These are phyloP conservation scores for Yarrowia sp. DNA, from an alignment of 805 yeast genomes.

Conservation along the genomic window DNA sequence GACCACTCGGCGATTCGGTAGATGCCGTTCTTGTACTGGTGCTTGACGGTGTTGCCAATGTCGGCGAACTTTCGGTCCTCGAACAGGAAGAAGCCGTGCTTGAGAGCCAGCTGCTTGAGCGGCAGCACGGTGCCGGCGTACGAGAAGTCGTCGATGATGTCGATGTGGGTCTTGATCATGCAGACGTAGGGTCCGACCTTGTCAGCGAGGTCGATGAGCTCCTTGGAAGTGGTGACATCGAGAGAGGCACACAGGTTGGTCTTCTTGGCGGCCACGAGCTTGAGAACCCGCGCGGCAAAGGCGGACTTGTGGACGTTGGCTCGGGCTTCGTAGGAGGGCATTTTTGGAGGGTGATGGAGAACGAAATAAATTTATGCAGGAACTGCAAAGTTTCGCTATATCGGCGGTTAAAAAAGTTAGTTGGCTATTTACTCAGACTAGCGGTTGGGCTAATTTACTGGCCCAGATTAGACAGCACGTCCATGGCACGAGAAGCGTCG, in stretches of 20 bases:
- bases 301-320: constrained; percentile 71
- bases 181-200: constrained; percentile 88
- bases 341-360: neutral
- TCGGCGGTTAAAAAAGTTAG: no score
- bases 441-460: no score
- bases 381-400: no score
- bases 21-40: constrained; percentile 88
- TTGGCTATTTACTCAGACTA: no score
- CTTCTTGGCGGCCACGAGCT: constrained; percentile 72
- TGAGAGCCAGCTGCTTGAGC: constrained; percentile 64
- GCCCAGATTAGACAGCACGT: neutral
- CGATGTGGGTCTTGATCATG: constrained; percentile 90
- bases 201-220: constrained; percentile 70
- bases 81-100: constrained; percentile 85
- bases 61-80: constrained; percentile 99
- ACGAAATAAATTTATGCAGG: neutral
- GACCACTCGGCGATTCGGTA: constrained; percentile 91
- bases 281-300: constrained; percentile 71
- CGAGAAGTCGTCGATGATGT: constrained; percentile 83
- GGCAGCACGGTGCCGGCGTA: constrained; percentile 79
- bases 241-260: constrained; percentile 92
- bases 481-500: neutral
- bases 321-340: constrained; percentile 58
- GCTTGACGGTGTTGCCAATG: constrained; percentile 94
- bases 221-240: constrained; percentile 79